These are phyloP conservation scores for Furcasterigmium sp. DNA, from an alignment of 2,329 filamentous ascomycete species.

Conservation along the genomic window DNA sequence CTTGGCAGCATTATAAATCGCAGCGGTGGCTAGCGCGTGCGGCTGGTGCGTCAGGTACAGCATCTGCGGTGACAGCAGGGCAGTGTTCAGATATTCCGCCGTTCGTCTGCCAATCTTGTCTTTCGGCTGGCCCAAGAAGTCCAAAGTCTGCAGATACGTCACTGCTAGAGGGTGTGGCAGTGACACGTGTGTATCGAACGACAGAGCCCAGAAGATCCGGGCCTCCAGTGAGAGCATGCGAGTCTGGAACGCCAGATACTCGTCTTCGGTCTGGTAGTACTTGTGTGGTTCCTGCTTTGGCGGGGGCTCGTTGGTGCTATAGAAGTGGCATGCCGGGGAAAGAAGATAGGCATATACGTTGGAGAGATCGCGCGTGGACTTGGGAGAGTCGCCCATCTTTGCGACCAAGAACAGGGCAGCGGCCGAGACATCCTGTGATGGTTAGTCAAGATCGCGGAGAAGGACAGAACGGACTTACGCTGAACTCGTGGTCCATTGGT, in stretches of 20 bases:
- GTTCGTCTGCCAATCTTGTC: conserved; percentile 57
- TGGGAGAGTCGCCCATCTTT: conserved; percentile 74
- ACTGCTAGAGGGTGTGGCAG: conserved; percentile 82
- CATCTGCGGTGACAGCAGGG: conserved; percentile 80
- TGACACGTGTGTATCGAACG: conserved; percentile 74
- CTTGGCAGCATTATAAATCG: conserved; percentile 82
- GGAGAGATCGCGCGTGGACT: conserved; percentile 72
- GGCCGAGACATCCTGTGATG: conserved; percentile 69
- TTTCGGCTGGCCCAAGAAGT: conserved; percentile 47
- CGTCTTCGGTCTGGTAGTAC: conserved; percentile 69
- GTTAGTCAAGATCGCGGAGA: background rate
- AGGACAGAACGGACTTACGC: conserved; percentile 26
- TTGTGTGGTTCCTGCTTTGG: conserved; percentile 38
- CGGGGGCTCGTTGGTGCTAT: conserved; percentile 29
- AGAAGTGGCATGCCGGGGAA: conserved; percentile 53
- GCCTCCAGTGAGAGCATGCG: conserved; percentile 71
- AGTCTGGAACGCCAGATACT: conserved; percentile 60
- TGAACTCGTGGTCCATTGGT: conserved; percentile 54
- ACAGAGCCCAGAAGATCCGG: conserved; percentile 67
- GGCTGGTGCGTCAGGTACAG: conserved; percentile 92
- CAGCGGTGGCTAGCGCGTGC: conserved; percentile 74
- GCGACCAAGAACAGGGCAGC: conserved; percentile 75
- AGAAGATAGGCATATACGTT: conserved; percentile 82
- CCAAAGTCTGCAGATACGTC: conserved; percentile 88
- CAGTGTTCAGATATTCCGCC: conserved; percentile 78